Evolutionary conservation across 164 flowering plant species (phyloP), one percentile per base, ranked within the genome.

Genomic region (Vitis rupestris): DNA sequence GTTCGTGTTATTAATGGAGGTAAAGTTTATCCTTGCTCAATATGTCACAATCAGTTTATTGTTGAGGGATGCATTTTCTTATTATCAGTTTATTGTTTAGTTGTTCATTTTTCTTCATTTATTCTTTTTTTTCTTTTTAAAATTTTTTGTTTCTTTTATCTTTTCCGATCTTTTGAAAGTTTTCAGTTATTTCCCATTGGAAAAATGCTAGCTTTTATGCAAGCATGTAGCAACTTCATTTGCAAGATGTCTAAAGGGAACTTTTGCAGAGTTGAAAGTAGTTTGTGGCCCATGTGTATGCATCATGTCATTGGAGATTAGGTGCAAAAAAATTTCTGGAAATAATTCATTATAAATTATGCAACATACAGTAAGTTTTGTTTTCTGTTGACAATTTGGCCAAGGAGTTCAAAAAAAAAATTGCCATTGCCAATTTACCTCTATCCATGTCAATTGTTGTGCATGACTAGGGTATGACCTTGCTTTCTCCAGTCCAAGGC

Each of bases 301-400:
- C 61, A 47, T 59, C 82, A 91, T 93, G 86, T 67, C 70, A 76
- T 29, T 89, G 91, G 97, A 82, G 61, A 63, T 70, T 61, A 8
- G 93, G 84, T 70, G 86, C 88, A 19, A 8, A 13, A 68, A 15
- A 89, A 75, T 69, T 89, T 84, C 66, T 51, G 72, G 14, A 81
- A 73, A 50, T 88, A 85, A 64, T 86, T 73, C 49, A 84, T 55
- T 44, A 62, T 91, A 62, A 86, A 88, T 71, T 88, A 83, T 71
- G 93, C 91, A 68, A 90, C 94, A 37, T 84, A 82, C 75, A 78
- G 70, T n/a, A 91, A 90, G 71, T 19, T 19, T 19, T 19, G 19
- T 19, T 19, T 19, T 19, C 19, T 19, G 1, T 19, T 19, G 19
- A 19, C 19, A 19, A 19, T 19, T 19, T 19, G 19, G 1, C 19